Evolutionary conservation across 441 rosid genomes (phyloP).

Genomic region (Populus tomentosa): DNA sequence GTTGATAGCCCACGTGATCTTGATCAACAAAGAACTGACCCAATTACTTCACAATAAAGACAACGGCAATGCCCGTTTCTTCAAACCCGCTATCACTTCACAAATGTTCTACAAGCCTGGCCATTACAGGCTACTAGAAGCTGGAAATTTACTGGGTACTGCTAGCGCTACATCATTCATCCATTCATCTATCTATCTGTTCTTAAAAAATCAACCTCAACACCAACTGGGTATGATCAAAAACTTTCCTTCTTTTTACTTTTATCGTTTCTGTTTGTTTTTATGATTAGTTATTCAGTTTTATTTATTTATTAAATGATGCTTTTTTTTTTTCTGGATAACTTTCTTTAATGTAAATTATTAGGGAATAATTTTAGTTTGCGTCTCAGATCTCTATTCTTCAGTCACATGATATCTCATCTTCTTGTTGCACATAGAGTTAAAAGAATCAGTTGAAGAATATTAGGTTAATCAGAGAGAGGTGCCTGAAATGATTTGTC

Average conservation of each 20-base stretch:
- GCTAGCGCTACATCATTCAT: neutral
- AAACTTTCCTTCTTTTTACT: neutral
- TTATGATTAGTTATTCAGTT: neutral
- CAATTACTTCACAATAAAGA: constrained; percentile 1
- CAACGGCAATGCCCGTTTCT: constrained; percentile 1
- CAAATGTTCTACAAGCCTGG: neutral
- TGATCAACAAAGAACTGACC: neutral
- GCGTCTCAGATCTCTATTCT: constrained; percentile 18
- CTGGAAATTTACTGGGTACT: neutral
- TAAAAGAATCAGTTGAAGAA: constrained; percentile 5
- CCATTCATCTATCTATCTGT: neutral
- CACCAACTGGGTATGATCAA: constrained; percentile 1
- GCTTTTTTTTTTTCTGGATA: constrained; percentile 9
- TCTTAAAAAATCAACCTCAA: neutral
- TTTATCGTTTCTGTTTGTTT: neutral
- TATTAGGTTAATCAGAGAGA: neutral
- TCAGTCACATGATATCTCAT: constrained; percentile 16
- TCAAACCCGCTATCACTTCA: constrained; percentile 7
- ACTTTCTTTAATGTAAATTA: constrained; percentile 27
- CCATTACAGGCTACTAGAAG: neutral
- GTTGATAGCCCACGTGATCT: constrained; percentile 22
- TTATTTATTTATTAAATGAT: neutral
- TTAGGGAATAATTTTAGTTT: constrained; percentile 22
- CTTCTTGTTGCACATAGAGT: constrained; percentile 1
- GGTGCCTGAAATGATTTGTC: neutral